Base-by-base conservation (phyloP, 306 rosid genomes). In the Malus sieversii region DNA sequence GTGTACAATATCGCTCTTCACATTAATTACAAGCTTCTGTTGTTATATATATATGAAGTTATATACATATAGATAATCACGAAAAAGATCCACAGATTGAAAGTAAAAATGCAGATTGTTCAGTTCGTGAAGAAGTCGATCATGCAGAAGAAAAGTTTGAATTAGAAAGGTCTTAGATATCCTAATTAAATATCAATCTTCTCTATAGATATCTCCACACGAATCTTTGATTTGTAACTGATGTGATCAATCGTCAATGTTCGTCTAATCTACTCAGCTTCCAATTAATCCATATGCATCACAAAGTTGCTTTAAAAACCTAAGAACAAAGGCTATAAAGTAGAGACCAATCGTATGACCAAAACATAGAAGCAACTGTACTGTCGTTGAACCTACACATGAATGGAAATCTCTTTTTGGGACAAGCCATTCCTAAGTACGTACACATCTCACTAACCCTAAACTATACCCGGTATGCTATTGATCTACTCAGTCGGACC, bases 341-440 rank as follows among this genome's bases (percentile, higher is more conserved):
- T 35, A 42, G 82, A 66, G 75, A 73, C 25, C 82, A 42, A 5
- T 45, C 57, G 64, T 55, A 32, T 80, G 79, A 80, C 83, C 83
- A 70, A 5, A 30, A 40, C 19, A 15, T 33, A 46, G 66, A 68
- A 27, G 11, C 64, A 25, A 75, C 75, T 80, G 72, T 68, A 29
- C 45, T 59, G 30, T 75, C 67, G 79, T 75, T 75, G 76, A 80
- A 74, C 74, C 30, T 44, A 14, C 60, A 20, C 59, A 32, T 32
- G 20, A 20, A 66, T 66, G 70, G 8, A 66, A 35, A 20, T 35
- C 4, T 66, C 70, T 35, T 14, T 66, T 10, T 66, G 13, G 44
- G 23, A 62, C 38, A 16, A 62, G 44, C 44, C 42, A 18, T 15
- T 30, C 10, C 10, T 32, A n/a, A 62, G 10, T 3, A 25, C n/a